Conservation (phyloP, 805 yeast species). For the Saccharomycopsis selenospora region DNA sequence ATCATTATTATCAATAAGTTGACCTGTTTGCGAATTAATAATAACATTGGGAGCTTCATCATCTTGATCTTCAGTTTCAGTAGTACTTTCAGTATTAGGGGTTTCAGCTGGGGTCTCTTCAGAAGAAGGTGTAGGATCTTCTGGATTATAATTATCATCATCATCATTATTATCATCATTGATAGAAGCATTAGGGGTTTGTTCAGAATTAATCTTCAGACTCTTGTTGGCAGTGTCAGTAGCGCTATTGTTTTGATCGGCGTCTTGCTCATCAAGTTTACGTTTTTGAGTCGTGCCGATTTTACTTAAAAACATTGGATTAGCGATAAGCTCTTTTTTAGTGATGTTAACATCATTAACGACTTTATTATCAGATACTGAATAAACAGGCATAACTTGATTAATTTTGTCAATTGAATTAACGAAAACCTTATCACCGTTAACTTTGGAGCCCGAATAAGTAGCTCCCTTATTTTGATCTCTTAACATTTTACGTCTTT, state of each 20-base stretch:
- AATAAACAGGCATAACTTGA: constrained; percentile 15
- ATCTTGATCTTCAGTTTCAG: constrained; percentile 20
- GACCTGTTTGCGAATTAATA: constrained; percentile 16
- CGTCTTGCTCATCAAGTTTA: constrained; percentile 25
- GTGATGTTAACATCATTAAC: constrained; percentile 27
- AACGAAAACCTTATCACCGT: constrained; percentile 17
- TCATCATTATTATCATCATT: neutral
- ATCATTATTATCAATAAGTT: constrained; percentile 30
- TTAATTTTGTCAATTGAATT: constrained; percentile 15
- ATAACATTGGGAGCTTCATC: constrained; percentile 20
- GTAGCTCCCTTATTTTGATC: constrained; percentile 36
- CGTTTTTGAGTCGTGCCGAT: constrained; percentile 23
- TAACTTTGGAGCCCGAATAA: constrained; percentile 13
- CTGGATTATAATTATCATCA: constrained; percentile 1
- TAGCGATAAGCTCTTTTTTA: constrained; percentile 13
- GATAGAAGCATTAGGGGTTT: neutral
- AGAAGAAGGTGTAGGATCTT: constrained; percentile 4
- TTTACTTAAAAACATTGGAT: constrained; percentile 7
- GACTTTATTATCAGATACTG: constrained; percentile 11
- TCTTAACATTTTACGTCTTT: constrained; percentile 46
- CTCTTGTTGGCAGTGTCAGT: constrained; percentile 17
- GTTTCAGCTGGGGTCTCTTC: constrained; percentile 18
- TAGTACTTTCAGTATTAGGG: constrained; percentile 23
- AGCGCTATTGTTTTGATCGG: constrained; percentile 13
- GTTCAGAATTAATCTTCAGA: constrained; percentile 22